Evolutionary conservation across 225 moss, liverwort and hornwort genomes (phyloP).

Genomic region (Polytrichum formosum): DNA sequence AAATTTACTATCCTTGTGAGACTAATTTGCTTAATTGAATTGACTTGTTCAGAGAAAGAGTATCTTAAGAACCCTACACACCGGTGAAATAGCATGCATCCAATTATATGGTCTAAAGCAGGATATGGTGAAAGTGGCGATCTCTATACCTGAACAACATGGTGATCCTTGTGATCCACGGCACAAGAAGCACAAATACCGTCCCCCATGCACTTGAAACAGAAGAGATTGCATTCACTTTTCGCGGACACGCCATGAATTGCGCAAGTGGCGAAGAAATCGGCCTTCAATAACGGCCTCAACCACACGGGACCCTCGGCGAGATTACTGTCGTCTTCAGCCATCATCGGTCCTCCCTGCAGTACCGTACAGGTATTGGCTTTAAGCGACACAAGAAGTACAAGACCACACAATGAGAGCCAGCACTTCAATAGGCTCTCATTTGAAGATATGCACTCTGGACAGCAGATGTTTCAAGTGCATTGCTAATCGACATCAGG

Average conservation of each 20-base stretch:
- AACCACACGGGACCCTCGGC: conserved; percentile 77
- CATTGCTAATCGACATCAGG: not conserved
- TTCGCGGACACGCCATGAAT: conserved; percentile 79
- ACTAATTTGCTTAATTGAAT: no score
- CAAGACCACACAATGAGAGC: not conserved
- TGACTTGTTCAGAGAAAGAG: no score
- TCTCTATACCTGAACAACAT: conserved; percentile 76
- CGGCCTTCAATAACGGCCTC: conserved; percentile 72
- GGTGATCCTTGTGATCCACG: conserved; percentile 77
- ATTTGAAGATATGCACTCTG: not conserved
- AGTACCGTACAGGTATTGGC: not conserved
- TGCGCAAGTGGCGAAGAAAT: conserved; percentile 82
- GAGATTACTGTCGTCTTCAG: conserved; percentile 33
- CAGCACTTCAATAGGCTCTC: not conserved
- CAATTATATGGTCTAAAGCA: no score
- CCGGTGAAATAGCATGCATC: no score
- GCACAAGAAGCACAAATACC: conserved; percentile 87
- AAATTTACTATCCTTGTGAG: no score
- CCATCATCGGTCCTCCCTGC: conserved; percentile 52
- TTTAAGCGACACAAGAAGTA: not conserved
- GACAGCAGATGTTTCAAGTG: not conserved
- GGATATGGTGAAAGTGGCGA: not conserved
- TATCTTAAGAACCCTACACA: no score
- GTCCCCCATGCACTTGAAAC: conserved; percentile 86
- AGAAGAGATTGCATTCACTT: conserved; percentile 96